Evolutionary conservation across 2,329 filamentous ascomycete species (phyloP).

Genomic region (Aspergillus terreus): DNA sequence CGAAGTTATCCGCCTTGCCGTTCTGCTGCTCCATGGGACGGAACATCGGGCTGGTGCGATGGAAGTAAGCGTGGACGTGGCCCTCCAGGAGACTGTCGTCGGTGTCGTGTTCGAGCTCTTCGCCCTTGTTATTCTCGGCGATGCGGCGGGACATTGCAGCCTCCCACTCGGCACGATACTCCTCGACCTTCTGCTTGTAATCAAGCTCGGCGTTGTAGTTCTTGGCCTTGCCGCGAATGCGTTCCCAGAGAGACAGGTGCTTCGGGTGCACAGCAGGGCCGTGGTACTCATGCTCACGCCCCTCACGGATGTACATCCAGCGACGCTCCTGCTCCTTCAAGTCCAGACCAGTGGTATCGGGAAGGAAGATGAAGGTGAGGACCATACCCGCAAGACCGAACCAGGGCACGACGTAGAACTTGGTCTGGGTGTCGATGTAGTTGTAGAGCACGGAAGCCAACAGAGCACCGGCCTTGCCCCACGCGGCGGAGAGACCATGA

Average conservation of each 20-base stretch:
- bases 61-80: constrained; percentile 53
- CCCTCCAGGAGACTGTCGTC: constrained; percentile 47
- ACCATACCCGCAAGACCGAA: constrained; percentile 86
- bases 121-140: constrained; percentile 45
- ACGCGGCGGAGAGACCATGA: constrained; percentile 89
- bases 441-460: constrained; percentile 87
- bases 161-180: constrained; percentile 66
- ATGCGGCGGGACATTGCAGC: constrained; percentile 44
- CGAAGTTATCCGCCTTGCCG: constrained; percentile 29
- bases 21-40: constrained; percentile 35
- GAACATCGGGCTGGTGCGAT: constrained; percentile 48
- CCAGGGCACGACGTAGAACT: constrained; percentile 93
- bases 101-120: constrained; percentile 31
- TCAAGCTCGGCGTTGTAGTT: constrained; percentile 78
- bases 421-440: constrained; percentile 80
- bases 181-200: constrained; percentile 77
- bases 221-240: constrained; percentile 72
- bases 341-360: constrained; percentile 95
- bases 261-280: constrained; percentile 87
- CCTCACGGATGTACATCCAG: constrained; percentile 80
- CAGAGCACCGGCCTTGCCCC: constrained; percentile 84
- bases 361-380: constrained; percentile 79
- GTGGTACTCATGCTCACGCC: constrained; percentile 78
- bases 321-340: constrained; percentile 95
- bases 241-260: constrained; percentile 87